These are phyloP conservation scores for Zymoseptoria passerinii DNA, from an alignment of 2,329 filamentous ascomycete species.

Conservation along the genomic window DNA sequence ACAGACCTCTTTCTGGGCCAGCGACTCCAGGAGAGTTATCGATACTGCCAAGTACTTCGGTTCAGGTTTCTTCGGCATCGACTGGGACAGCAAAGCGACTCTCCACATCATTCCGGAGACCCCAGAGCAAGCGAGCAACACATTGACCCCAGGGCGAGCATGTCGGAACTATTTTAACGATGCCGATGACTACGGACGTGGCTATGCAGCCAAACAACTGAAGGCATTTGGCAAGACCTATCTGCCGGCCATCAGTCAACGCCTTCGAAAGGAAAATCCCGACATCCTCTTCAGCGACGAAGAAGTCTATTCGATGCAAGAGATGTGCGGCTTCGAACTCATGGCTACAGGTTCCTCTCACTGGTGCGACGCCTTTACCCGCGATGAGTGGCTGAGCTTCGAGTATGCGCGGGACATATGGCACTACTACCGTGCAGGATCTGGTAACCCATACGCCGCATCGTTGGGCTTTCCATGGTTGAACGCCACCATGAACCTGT, in stretches of 20 bases:
- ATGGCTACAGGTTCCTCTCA: slow-evolving; percentile 45
- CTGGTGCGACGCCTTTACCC: slow-evolving; percentile 51
- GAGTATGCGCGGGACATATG: slow-evolving; percentile 52
- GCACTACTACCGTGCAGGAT: slow-evolving; percentile 52
- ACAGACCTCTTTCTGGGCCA: slow-evolving; percentile 46
- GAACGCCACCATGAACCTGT: slow-evolving; percentile 46
- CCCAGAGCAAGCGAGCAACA: slow-evolving; percentile 43
- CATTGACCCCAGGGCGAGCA: slow-evolving; percentile 47
- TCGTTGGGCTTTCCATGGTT: slow-evolving; percentile 52
- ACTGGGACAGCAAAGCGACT: slow-evolving; percentile 36
- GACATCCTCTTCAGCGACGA: slow-evolving; percentile 36
- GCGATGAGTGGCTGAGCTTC: slow-evolving; percentile 46
- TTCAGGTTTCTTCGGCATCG: slow-evolving; percentile 46
- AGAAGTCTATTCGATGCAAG: slow-evolving; percentile 54
- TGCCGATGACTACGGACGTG: slow-evolving; percentile 36
- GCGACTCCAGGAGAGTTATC: slow-evolving; percentile 46
- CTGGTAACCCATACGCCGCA: slow-evolving; percentile 46
- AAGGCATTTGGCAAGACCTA: slow-evolving; percentile 42
- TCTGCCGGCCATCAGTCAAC: slow-evolving; percentile 37
- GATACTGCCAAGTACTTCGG: slow-evolving; percentile 50
- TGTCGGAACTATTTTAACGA: slow-evolving; percentile 36
- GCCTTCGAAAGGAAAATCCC: slow-evolving; percentile 38
- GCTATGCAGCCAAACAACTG: slow-evolving; percentile 43
- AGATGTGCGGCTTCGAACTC: slow-evolving; percentile 54
- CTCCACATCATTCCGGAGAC: slow-evolving; percentile 48